These are phyloP conservation scores for Camelina hispida DNA, from an alignment of 345 rosid genomes.

Conservation along the genomic window DNA sequence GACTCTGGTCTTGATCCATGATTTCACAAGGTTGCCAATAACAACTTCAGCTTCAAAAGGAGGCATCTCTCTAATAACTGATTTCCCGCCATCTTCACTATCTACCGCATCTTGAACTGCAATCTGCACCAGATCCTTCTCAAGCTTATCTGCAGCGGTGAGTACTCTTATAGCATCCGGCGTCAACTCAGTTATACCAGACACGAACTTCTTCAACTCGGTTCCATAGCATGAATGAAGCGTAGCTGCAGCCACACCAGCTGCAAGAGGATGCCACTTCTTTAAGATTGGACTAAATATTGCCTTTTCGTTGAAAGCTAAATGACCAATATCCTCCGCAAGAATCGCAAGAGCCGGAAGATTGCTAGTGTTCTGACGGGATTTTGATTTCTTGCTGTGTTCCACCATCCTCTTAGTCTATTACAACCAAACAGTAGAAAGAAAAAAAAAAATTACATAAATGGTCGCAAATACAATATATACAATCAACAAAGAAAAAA, in stretches of 20 bases:
- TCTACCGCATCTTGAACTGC: slow-evolving; percentile 96
- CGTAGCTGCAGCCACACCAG: slow-evolving; percentile 94
- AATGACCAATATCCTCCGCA: slow-evolving; percentile 77
- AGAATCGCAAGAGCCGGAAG: slow-evolving; percentile 86
- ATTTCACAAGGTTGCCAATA: slow-evolving; percentile 71
- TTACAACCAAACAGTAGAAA: slow-evolving; percentile 11
- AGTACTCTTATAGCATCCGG: slow-evolving; percentile 93
- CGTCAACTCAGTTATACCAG: slow-evolving; percentile 77
- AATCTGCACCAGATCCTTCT: slow-evolving; percentile 97
- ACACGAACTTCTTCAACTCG: slow-evolving; percentile 70
- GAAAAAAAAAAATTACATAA: slow-evolving; percentile 2
- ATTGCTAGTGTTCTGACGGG: slow-evolving; percentile 55
- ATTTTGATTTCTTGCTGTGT: slow-evolving; percentile 61
- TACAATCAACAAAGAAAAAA: not conserved
- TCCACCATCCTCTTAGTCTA: slow-evolving; percentile 79
- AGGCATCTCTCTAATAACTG: slow-evolving; percentile 96
- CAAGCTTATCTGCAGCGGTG: slow-evolving; percentile 89
- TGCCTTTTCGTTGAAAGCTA: slow-evolving; percentile 81
- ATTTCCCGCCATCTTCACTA: slow-evolving; percentile 98
- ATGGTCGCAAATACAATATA: not conserved
- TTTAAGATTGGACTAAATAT: slow-evolving; percentile 86
- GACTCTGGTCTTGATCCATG: slow-evolving; percentile 81
- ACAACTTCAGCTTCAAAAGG: slow-evolving; percentile 91
- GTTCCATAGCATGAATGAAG: slow-evolving; percentile 90
- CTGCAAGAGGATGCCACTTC: slow-evolving; percentile 94